Conservation (phyloP, 495 filamentous ascomycete genomes). For the Niebla homalea region DNA sequence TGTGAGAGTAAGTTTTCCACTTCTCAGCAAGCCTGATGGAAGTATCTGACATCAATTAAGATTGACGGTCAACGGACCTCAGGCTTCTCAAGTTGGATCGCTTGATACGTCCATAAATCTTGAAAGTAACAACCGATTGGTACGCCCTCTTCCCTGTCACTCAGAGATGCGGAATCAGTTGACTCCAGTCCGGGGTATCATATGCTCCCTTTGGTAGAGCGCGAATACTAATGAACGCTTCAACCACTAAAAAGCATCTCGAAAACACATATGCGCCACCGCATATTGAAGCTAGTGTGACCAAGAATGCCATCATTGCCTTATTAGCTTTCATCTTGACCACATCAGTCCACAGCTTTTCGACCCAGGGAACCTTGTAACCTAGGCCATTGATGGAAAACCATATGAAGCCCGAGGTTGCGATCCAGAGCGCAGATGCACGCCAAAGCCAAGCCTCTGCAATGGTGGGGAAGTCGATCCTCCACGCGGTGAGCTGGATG, state of each 20-base stretch:
- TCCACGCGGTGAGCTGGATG: slow-evolving; percentile 21
- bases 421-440: slow-evolving; percentile 11
- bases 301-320: background rate
- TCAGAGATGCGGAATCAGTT: slow-evolving; percentile 11
- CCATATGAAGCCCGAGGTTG: slow-evolving; percentile 1
- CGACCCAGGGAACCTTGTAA: background rate
- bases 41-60: too few species aligned
- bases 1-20: too few species aligned
- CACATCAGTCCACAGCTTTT: too few species aligned
- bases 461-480: slow-evolving; percentile 18
- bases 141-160: too few species aligned
- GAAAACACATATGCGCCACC: slow-evolving; percentile 13
- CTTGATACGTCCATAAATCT: too few species aligned
- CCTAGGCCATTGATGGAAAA: background rate
- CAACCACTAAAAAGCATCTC: slow-evolving; percentile 21
- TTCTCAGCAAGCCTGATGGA: too few species aligned
- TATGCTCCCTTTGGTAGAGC: slow-evolving; percentile 20
- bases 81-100: too few species aligned
- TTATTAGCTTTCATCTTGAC: background rate
- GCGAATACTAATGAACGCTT: slow-evolving; percentile 25
- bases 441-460: slow-evolving; percentile 21
- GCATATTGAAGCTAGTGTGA: slow-evolving; percentile 8
- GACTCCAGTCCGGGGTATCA: slow-evolving; percentile 19
- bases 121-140: too few species aligned
- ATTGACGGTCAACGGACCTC: too few species aligned